Evolutionary conservation across 768 basidiomycete species (phyloP), one percentile per base, ranked within the genome.

Genomic region (Gymnopilus dilepis): DNA sequence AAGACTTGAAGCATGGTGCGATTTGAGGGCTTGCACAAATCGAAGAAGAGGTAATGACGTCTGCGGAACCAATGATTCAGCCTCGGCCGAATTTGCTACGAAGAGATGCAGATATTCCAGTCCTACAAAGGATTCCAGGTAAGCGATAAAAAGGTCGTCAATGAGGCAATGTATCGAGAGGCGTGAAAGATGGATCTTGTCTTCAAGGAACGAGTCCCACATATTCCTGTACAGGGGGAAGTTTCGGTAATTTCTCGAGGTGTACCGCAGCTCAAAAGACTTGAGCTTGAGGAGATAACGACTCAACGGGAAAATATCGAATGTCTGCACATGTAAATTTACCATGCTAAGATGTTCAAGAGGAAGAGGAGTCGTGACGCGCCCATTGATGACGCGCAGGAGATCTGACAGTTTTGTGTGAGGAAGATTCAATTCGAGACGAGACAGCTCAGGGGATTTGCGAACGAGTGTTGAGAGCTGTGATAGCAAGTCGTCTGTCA

Each of bases 251-350:
- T 3, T 54, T 15, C 8, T 37, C 21, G 30, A 34, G 33, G 7
- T 28, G 6, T 22, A 40, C 26, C 37, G 3, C 11, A 47, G 45
- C 5, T 12, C 17, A 12, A 47, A 24, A 7, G 21, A 47, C 12
- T 47, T 47, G 45, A 47, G n/a, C n/a, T 47, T 47, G 21, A n/a
- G 45, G 26, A 47, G 45, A 47, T 47, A 22, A 26, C 45, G 45
- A 21, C 21, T 13, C 26, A 47, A 47, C 21, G 6, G 19, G 24
- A n/a, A 26, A n/a, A 47, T 15, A 26, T 47, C 45, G 3, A 21
- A 8, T 15, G 45, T n/a, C 19, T 21, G 45, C 19, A 47, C 45
- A 12, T 4, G 21, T 11, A 47, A 12, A 12, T 26, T 22, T 22
- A 26, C 45, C 21, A 47, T 26, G 45, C 45, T 47, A n/a, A 47